Evolutionary conservation across 75 land plant genomes (phyloP).

Genomic region (Adiantum capillusveneris): DNA sequence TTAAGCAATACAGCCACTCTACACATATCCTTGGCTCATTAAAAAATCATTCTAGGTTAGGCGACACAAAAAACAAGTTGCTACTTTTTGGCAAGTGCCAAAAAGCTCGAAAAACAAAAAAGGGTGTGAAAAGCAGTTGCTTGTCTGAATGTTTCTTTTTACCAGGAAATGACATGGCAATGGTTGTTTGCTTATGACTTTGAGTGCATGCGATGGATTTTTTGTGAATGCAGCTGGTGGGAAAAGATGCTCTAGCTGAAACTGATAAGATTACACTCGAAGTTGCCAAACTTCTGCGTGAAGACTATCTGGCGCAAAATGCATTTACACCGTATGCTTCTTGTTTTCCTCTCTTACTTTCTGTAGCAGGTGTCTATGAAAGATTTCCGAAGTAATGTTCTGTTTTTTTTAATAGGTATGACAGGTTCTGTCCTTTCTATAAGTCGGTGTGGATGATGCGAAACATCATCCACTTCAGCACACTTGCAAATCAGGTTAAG

Average conservation of each 20-base stretch:
- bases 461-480: slow-evolving; percentile 86
- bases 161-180: no score
- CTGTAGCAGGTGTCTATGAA: background rate
- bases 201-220: no score
- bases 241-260: slow-evolving; percentile 98
- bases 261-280: slow-evolving; percentile 86
- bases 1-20: no score
- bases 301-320: slow-evolving; percentile 98
- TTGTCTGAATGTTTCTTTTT: no score
- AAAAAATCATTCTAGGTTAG: no score
- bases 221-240: slow-evolving; percentile 79
- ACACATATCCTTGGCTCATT: no score
- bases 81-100: no score
- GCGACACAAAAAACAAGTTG: no score
- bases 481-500: slow-evolving; percentile 87
- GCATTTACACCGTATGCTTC: slow-evolving; percentile 89
- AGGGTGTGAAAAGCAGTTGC: no score
- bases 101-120: no score
- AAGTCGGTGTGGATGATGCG: slow-evolving; percentile 99
- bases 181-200: no score
- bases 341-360: background rate
- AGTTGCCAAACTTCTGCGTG: slow-evolving; percentile 94
- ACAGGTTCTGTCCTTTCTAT: slow-evolving; percentile 96
- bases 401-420: slow-evolving; percentile 58
- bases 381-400: background rate